Base-by-base conservation (phyloP, 352 stramenopile species). In the Phytophthora colocasiae region DNA sequence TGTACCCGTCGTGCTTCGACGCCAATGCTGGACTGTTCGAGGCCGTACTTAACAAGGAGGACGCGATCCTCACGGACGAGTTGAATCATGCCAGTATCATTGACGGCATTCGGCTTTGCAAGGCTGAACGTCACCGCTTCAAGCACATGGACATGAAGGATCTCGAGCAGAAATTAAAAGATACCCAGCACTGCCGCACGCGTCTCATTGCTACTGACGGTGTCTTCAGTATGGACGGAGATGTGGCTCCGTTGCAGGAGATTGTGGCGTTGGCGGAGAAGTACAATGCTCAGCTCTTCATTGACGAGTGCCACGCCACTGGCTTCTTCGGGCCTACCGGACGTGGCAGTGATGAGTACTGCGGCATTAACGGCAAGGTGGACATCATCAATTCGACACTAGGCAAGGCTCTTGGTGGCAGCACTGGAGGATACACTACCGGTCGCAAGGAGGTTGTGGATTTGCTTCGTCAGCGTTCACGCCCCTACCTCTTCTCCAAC, bases 31-130 rank as follows among this genome's bases (percentile, higher is more conserved):
- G 92, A 19, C 78, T 98, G 32, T 98, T 98, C 45, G 92, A 98
- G 58, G 80, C 75, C 9, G 80, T 97, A 27, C 72, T 98, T 15
- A 90, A 81, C 63, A 60, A 78, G 29, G 89, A 98, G 50, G 95
- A 98, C 64, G 92, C 95, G 31, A 93, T 98, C 56, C 93, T 98
- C 69, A 97, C 85, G 38, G 93, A 98, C 56, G 86, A 96, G 63
- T 86, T 98, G 62, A 98, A 98, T 77, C 93, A 98, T 73, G 93
- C 93, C 56, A 96, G 83, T 49, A 98, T 98, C 72, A 98, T 98
- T 64, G 95, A 98, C 73, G 95, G 93, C 56, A 90, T 98, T 44
- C 85, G 95, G 8, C 85, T 98, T 3, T 98, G 88, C 76, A 98
- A 98, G 77, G 95, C 93, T 36, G 77, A 98, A 73, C 87, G 93